A percentile compares a stretch with the other conserved stretches of the same genome.
phyloP scores from a whole-genome alignment of 257 asterid genomes.

The Jacaranda copaia region DNA sequence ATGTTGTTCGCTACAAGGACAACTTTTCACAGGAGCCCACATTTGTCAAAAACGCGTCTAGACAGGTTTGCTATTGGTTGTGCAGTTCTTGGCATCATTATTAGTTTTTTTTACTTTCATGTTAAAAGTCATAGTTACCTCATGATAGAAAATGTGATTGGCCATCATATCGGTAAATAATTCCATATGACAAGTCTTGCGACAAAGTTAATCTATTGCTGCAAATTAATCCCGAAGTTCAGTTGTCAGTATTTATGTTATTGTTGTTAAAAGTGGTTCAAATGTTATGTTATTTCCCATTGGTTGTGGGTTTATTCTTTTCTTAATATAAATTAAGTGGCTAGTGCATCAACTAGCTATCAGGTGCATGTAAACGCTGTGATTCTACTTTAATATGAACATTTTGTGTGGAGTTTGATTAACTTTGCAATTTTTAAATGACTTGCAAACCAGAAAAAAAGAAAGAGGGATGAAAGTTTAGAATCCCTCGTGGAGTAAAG shows the following conservation, averaged over 20 bases:
- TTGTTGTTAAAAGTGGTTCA: too few species aligned
- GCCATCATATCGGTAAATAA: neutral
- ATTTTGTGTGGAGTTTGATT: neutral
- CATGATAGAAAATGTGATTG: neutral
- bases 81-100: conserved; percentile 8
- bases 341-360: neutral
- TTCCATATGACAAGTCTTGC: too few species aligned
- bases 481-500: neutral
- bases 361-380: neutral
- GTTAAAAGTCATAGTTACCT: neutral
- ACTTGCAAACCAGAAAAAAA: neutral
- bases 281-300: neutral
- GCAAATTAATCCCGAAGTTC: too few species aligned
- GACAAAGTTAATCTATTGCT: too few species aligned
- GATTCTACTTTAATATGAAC: neutral
- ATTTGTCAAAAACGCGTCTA: conserved; percentile 62
- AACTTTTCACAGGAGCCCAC: conserved; percentile 59
- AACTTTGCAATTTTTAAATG: neutral
- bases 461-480: neutral
- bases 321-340: neutral
- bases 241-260: too few species aligned
- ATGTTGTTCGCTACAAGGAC: conserved; percentile 66
- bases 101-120: neutral
- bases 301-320: neutral
- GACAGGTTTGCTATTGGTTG: conserved; percentile 59